Base-by-base conservation (phyloP, 2,329 filamentous ascomycete species). In the Fusarium sp. region DNA sequence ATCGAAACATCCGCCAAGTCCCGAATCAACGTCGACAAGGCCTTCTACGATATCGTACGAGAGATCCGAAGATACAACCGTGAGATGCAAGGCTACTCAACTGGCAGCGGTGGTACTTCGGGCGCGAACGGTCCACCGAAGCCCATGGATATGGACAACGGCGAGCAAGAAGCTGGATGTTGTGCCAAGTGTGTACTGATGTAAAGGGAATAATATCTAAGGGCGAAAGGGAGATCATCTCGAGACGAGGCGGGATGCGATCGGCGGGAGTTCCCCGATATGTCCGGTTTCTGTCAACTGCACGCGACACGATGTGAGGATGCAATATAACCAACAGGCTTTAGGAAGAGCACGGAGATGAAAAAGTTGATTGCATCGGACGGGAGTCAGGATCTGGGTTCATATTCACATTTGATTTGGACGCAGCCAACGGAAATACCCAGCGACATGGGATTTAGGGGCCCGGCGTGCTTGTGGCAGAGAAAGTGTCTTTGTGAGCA, bases 1-100 rank as follows among this genome's bases (percentile, higher is more conserved):
- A 97, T 98, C 86, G 96, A 99, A 88, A 98, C 96, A 18, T 99
- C 96, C 47, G 96, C 96, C 77, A 99, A 98, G 87, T 97, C 95
- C 72, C 93, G 96, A 83, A 97, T 96, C 87, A 98, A 98, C 82
- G 96, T 99, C 79, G 96, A 99, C 85, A 95, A 97, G 85, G 95
- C 96, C 62, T 99, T 99, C 86, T 98, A 96, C 89, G 95, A 98
- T 82, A 95, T 98, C 78, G 96, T 99, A 67, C 93, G 96, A 82
- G 96, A 98, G 83, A 99, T 99, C 81, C 91, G 96, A 85, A 93
- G 94, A 85, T 98, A 97, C 86, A 98, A 99, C 90, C 96, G 96
- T 83, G 96, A 98, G 82, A 97, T 98, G 92, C 95, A 95, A 70
- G 94, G 94, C 68, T 94, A 97, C 84, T 91, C 92, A 50, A 90